Conservation (phyloP, 306 rosid species). For the Bauhinia variegata region DNA sequence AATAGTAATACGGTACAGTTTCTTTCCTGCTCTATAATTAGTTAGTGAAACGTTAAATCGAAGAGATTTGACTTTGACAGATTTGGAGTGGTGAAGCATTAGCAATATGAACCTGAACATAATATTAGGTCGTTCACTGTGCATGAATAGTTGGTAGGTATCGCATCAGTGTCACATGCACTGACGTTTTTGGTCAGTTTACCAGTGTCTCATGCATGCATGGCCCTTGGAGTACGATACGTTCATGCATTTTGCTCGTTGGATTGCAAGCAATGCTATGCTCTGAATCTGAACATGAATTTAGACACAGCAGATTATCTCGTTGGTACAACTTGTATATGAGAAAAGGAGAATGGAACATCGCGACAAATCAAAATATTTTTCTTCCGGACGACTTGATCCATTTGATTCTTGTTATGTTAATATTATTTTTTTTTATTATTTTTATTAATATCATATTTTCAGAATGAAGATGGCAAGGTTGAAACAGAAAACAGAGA, state of each 20-base stretch:
- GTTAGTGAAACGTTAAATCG: not conserved
- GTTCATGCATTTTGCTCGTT: not conserved
- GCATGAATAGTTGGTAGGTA: constrained; percentile 15
- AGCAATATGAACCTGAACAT: not conserved
- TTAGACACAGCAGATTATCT: not conserved
- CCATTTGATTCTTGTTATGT: not conserved
- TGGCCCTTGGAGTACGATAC: too few species aligned
- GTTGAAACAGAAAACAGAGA: constrained; percentile 32
- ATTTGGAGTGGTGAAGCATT: constrained; percentile 9
- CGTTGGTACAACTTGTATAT: not conserved
- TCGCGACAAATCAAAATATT: too few species aligned
- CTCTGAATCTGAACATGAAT: not conserved
- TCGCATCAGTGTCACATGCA: not conserved
- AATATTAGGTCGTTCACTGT: constrained; percentile 9
- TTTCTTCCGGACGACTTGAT: too few species aligned
- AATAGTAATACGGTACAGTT: too few species aligned
- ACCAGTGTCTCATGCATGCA: too few species aligned
- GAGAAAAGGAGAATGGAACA: too few species aligned
- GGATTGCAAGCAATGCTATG: not conserved
- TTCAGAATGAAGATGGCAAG: constrained; percentile 40
- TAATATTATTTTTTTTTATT: not conserved
- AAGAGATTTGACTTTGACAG: constrained; percentile 20
- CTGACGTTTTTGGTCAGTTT: constrained; percentile 7
- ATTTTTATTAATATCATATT: too few species aligned
- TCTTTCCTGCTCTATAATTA: not conserved